These are phyloP conservation scores for Trichoderma lentiforme DNA, from an alignment of 2,329 filamentous ascomycete species.

Conservation along the genomic window DNA sequence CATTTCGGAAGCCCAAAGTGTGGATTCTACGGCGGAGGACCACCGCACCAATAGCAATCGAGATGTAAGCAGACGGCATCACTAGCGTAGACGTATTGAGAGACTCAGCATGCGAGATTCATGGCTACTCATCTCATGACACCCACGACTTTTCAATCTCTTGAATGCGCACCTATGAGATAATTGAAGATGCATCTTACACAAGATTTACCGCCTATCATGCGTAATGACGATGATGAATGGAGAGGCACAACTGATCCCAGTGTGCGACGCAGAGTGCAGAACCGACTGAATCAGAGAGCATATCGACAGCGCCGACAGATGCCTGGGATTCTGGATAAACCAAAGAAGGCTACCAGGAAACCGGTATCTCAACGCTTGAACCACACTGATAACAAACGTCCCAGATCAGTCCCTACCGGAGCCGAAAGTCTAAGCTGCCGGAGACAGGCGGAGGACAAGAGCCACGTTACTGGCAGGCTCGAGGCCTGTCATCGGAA, in stretches of 20 bases:
- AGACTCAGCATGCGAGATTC: neutral
- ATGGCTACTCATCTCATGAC: neutral
- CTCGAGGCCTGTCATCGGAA: neutral
- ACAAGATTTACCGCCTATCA: neutral
- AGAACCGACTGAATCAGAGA: constrained; percentile 9
- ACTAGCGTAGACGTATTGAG: neutral
- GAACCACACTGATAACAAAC: neutral
- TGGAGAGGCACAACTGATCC: constrained; percentile 2
- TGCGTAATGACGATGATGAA: neutral
- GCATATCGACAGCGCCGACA: neutral
- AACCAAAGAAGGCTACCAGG: neutral
- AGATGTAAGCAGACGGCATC: neutral
- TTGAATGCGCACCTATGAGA: neutral
- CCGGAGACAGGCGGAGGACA: neutral
- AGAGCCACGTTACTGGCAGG: neutral
- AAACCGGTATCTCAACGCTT: neutral
- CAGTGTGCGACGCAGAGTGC: neutral
- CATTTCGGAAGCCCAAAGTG: neutral
- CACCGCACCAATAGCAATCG: neutral
- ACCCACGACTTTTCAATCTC: neutral
- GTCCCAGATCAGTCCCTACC: neutral
- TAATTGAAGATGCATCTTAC: neutral
- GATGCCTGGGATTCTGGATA: neutral
- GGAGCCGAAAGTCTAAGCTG: neutral
- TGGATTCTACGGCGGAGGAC: neutral